Percentiles rank a stretch among this genome's conserved stretches.
phyloP scores from a whole-genome alignment of 371 early-diverging fungal genomes.

The Lichtheimia ramosa region DNA sequence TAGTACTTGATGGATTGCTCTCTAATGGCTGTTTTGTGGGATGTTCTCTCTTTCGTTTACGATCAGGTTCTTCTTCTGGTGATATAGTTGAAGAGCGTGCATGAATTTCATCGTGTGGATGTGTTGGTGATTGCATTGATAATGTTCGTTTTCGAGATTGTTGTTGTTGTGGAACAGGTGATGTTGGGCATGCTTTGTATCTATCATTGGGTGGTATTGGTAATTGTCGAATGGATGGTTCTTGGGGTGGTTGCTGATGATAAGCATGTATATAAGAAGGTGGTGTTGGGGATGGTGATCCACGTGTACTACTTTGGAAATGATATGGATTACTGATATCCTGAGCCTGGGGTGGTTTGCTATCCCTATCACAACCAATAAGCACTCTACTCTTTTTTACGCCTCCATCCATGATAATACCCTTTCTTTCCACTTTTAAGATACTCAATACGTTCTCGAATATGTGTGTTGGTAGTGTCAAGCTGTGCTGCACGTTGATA shows the following conservation, averaged over 20 bases:
- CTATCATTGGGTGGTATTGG: not conserved
- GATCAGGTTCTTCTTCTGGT: no score
- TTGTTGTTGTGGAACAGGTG: not conserved
- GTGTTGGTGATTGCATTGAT: no score
- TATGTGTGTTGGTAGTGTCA: conserved; percentile 66
- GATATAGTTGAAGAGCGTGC: no score
- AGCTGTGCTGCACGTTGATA: conserved; percentile 79
- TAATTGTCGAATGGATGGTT: not conserved
- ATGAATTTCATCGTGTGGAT: no score
- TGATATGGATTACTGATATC: conserved; percentile 14
- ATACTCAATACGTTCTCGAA: conserved; percentile 77
- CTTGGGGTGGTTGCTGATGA: not conserved
- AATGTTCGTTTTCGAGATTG: not conserved
- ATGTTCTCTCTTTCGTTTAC: no score
- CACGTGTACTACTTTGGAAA: conserved; percentile 9
- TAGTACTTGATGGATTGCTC: no score
- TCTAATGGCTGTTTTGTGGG: no score
- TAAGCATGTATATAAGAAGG: not conserved
- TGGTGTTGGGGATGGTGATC: not conserved
- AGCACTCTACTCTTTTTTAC: no score
- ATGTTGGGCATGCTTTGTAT: not conserved
- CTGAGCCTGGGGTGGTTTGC: conserved; percentile 4
- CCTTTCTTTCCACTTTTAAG: not conserved
- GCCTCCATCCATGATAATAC: no score
- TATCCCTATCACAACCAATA: not conserved